These are phyloP conservation scores for Cladophialophora immunda DNA, from an alignment of 2,329 filamentous ascomycete species.

Conservation along the genomic window DNA sequence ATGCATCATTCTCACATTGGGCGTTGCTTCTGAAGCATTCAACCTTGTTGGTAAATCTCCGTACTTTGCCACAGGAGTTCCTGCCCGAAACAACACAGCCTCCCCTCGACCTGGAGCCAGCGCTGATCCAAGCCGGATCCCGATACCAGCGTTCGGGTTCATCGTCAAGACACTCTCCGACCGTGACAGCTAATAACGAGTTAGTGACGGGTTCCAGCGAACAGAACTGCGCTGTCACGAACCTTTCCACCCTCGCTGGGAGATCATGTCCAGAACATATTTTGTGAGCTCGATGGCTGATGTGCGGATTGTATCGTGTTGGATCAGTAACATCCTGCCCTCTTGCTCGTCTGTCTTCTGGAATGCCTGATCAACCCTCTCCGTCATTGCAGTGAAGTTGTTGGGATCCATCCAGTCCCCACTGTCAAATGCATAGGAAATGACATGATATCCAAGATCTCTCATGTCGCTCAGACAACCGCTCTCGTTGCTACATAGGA, in stretches of 20 bases:
- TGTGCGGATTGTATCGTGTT: constrained; percentile 33
- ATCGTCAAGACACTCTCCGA: constrained; percentile 54
- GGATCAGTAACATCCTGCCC: constrained; percentile 33
- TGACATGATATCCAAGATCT: constrained; percentile 59
- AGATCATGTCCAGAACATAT: constrained; percentile 26
- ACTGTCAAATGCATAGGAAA: constrained; percentile 58
- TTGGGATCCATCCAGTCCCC: constrained; percentile 50
- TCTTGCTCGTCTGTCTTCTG: constrained; percentile 1
- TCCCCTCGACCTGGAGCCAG: constrained; percentile 17
- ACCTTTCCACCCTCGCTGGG: constrained; percentile 31
- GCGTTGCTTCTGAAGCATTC: constrained; percentile 26
- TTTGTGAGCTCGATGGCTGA: constrained; percentile 35
- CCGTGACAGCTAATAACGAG: constrained; percentile 49
- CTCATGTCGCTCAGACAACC: constrained; percentile 55
- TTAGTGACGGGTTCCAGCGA: constrained; percentile 39
- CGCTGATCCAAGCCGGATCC: constrained; percentile 27
- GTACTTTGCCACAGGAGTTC: constrained; percentile 21
- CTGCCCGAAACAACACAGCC: constrained; percentile 25
- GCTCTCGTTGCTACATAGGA: constrained; percentile 48
- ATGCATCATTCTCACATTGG: constrained; percentile 19
- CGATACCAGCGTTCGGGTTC: constrained; percentile 53
- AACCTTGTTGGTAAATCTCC: constrained; percentile 19
- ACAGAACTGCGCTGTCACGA: not conserved
- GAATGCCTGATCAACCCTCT: constrained; percentile 26
- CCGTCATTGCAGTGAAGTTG: constrained; percentile 32